phyloP scores from a whole-genome alignment of 805 yeast species.

The Groenewaldozyma salmanticensis region DNA sequence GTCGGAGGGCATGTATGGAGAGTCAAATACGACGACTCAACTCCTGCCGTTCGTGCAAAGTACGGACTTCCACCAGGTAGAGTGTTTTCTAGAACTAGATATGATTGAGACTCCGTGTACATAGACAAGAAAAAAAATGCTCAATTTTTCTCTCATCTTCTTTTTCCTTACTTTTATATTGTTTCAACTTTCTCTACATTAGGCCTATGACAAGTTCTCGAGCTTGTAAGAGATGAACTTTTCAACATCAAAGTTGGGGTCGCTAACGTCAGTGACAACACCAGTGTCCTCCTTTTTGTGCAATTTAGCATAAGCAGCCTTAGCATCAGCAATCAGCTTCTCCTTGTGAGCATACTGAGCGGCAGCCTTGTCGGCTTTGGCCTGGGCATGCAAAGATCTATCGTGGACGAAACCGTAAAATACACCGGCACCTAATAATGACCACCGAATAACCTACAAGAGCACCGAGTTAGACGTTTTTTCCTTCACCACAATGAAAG shows the following conservation, averaged over 20 bases:
- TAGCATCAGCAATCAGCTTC: slow-evolving; percentile 78
- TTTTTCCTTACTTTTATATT: not conserved
- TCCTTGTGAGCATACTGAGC: slow-evolving; percentile 53
- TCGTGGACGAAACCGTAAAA: slow-evolving; percentile 85
- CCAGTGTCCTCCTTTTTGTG: slow-evolving; percentile 29
- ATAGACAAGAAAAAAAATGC: not conserved
- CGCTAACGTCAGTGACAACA: slow-evolving; percentile 60
- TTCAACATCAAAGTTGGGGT: slow-evolving; percentile 81
- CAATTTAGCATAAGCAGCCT: slow-evolving; percentile 72
- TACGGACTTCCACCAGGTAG: slow-evolving; percentile 70
- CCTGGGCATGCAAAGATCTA: slow-evolving; percentile 51
- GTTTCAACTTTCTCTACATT: not conserved
- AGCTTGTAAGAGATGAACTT: slow-evolving; percentile 19
- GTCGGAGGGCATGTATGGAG: slow-evolving; percentile 94
- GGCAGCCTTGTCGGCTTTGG: slow-evolving; percentile 46
- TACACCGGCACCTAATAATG: slow-evolving; percentile 81
- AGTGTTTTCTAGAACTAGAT: slow-evolving; percentile 34
- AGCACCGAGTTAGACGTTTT: too few species aligned
- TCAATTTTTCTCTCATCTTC: not conserved
- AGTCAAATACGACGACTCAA: slow-evolving; percentile 69
- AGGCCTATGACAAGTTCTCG: not conserved
- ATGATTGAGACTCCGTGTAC: not conserved
- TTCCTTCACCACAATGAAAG: too few species aligned
- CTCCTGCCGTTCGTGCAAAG: slow-evolving; percentile 53
- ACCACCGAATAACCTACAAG: slow-evolving; percentile 76